Conservation (phyloP, 345 rosid species). For the Sapria himalayana region DNA sequence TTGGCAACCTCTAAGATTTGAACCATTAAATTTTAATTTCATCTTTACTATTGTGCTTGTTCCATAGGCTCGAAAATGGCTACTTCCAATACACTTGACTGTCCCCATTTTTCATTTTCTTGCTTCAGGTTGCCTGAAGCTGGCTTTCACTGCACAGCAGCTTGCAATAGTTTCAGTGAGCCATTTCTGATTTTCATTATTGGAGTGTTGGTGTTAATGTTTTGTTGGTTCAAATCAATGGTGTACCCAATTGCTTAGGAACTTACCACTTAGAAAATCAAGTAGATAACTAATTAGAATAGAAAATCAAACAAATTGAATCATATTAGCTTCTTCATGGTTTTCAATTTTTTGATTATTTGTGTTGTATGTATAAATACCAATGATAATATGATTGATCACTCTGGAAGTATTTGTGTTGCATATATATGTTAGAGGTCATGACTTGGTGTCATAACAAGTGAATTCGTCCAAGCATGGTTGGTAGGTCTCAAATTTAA, state of each 20-base stretch:
- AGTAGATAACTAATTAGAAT: background rate
- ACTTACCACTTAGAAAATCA: too few species aligned
- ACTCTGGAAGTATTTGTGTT: too few species aligned
- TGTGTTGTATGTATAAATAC: too few species aligned
- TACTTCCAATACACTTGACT: constrained; percentile 3
- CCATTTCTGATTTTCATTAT: constrained; percentile 7
- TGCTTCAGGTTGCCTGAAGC: constrained; percentile 38
- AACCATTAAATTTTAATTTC: background rate
- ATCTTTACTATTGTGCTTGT: background rate
- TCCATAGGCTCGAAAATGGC: constrained; percentile 6
- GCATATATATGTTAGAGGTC: too few species aligned
- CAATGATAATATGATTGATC: too few species aligned
- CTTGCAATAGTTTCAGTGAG: constrained; percentile 70
- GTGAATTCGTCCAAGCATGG: too few species aligned
- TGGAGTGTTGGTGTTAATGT: background rate
- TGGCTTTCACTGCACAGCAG: constrained; percentile 52
- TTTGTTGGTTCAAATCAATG: background rate
- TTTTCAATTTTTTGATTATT: too few species aligned
- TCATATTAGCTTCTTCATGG: too few species aligned
- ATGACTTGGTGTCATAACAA: too few species aligned
- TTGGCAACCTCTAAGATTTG: constrained; percentile 8
- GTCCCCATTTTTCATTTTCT: constrained; percentile 9
- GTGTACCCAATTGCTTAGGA: too few species aligned
- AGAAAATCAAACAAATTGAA: background rate
- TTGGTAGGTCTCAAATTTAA: too few species aligned